Percentiles rank a stretch among this genome's conserved stretches.
Evolutionary conservation across 2,329 filamentous ascomycete genomes (phyloP).

Genomic region (Annulohypoxylon truncatum): DNA sequence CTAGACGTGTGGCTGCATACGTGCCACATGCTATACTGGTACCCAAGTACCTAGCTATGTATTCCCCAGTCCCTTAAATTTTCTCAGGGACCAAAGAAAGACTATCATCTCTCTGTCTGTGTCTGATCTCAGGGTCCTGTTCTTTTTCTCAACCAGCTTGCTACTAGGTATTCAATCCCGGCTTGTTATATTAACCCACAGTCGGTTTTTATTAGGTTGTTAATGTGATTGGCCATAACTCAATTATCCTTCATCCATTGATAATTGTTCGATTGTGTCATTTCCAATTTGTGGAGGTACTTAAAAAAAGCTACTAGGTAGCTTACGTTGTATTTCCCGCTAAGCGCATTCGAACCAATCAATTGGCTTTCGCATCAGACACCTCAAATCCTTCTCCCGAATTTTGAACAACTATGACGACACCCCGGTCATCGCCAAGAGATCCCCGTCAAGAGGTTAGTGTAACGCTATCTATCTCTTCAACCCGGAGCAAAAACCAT

Average conservation of each 20-base stretch:
- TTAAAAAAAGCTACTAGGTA: constrained; percentile 7
- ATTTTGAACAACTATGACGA: constrained; percentile 38
- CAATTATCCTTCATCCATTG: constrained; percentile 24
- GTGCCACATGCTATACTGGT: constrained; percentile 14
- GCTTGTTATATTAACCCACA: constrained; percentile 22
- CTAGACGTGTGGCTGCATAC: constrained; percentile 30
- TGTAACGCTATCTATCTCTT: constrained; percentile 23
- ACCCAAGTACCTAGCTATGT: constrained; percentile 6
- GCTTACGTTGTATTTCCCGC: constrained; percentile 31
- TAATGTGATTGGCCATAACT: constrained; percentile 34
- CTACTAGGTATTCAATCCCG: constrained; percentile 2
- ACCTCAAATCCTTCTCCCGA: constrained; percentile 37
- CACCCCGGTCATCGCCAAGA: constrained; percentile 38
- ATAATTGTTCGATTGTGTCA: constrained; percentile 37
- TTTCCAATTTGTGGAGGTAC: constrained; percentile 28
- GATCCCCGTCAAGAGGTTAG: constrained; percentile 31
- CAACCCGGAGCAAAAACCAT: constrained; percentile 19
- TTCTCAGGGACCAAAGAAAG: background rate
- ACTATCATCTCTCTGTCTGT: background rate
- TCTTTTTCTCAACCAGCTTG: constrained; percentile 3
- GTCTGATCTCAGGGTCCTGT: constrained; percentile 17
- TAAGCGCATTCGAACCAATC: constrained; percentile 26
- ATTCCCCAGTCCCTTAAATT: background rate
- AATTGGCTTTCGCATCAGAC: constrained; percentile 26
- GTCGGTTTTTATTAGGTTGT: constrained; percentile 19